These are phyloP conservation scores for Solanum corneliomulleri DNA, from an alignment of 257 asterid genomes.

Conservation along the genomic window DNA sequence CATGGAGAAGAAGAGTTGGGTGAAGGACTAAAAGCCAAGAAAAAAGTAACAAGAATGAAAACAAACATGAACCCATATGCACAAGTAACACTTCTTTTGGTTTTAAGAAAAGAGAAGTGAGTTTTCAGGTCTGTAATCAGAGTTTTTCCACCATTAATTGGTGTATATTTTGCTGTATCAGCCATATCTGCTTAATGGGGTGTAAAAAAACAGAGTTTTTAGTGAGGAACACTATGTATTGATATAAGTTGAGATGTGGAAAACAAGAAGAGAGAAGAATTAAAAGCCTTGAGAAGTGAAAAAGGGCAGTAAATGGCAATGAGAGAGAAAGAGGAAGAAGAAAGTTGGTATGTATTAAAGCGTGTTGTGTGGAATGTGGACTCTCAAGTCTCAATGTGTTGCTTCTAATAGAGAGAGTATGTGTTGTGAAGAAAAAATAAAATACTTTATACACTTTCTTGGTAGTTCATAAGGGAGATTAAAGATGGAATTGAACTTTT, in stretches of 20 bases:
- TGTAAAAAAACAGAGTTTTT: no score
- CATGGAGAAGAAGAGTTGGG: conserved; percentile 57
- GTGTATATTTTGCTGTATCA: conserved; percentile 46
- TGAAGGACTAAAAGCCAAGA: conserved; percentile 67
- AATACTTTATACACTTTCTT: no score
- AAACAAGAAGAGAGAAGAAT: conserved; percentile 3
- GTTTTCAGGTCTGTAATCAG: conserved; percentile 40
- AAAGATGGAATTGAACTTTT: not conserved
- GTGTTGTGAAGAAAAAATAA: no score
- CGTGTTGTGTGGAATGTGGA: not conserved
- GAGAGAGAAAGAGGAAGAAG: not conserved
- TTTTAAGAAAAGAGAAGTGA: conserved; percentile 34
- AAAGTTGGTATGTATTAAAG: not conserved
- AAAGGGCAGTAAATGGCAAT: not conserved
- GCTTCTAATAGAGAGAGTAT: not conserved
- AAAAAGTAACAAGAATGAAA: conserved; percentile 58
- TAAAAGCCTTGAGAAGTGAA: not conserved
- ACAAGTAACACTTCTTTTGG: conserved; percentile 34
- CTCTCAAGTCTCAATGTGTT: not conserved
- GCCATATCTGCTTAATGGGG: conserved; percentile 28
- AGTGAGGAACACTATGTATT: not conserved
- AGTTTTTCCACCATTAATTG: conserved; percentile 41
- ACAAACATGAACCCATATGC: conserved; percentile 45
- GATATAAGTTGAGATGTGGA: not conserved
- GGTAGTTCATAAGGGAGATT: no score